Evolutionary conservation across 2,329 filamentous ascomycete genomes (phyloP).

Genomic region (Orbilia blumenaviensis): DNA sequence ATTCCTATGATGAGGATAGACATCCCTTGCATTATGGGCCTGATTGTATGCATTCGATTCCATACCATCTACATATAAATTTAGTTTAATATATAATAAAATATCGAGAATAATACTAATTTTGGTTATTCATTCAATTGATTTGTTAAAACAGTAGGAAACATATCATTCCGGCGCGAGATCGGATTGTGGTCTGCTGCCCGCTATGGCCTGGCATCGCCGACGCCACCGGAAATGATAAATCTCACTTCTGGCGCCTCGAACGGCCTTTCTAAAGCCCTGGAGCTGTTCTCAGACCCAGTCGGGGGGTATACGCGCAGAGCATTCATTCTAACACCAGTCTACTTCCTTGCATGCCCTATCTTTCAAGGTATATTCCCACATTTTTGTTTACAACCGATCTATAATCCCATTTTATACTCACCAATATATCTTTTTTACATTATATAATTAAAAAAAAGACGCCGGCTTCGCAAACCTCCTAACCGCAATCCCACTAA

Average conservation of each 20-base stretch:
- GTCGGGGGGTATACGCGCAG: constrained; percentile 56
- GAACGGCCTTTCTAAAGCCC: constrained; percentile 53
- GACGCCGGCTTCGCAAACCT: constrained; percentile 48
- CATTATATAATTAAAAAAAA: background rate
- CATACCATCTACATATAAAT: background rate
- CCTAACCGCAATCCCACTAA: constrained; percentile 36
- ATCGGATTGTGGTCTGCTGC: constrained; percentile 55
- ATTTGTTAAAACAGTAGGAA: constrained; percentile 43
- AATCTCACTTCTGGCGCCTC: constrained; percentile 56
- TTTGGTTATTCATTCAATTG: background rate
- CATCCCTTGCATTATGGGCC: constrained; percentile 56
- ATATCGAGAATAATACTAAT: background rate
- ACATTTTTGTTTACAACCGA: background rate
- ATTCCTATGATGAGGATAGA: constrained; percentile 42
- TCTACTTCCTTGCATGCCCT: constrained; percentile 57
- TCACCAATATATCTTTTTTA: background rate
- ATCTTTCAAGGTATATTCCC: constrained; percentile 55
- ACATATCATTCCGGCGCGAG: constrained; percentile 52
- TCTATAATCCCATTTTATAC: too few relatives aligned
- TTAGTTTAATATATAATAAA: background rate
- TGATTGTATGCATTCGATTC: constrained; percentile 42
- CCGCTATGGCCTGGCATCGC: constrained; percentile 51
- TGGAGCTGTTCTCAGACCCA: constrained; percentile 55
- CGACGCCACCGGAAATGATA: constrained; percentile 51
- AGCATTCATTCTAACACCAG: constrained; percentile 56